Base-by-base conservation (phyloP, 78 protist species). In the Pelomyxa schiedti region DNA sequence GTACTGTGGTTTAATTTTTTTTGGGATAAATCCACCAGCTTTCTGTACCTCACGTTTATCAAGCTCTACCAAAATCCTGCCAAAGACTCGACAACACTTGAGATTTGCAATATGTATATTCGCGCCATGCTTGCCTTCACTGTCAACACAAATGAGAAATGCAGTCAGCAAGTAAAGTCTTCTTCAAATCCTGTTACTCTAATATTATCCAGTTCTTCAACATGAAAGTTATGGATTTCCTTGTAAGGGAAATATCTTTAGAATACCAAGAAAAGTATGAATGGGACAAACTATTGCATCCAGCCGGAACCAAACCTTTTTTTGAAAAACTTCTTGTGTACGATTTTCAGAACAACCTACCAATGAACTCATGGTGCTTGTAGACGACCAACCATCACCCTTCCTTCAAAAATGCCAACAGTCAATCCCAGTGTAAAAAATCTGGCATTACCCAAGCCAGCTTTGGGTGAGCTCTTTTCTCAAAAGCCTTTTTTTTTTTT, bases 181-280 rank as follows among this genome's bases (percentile, higher is more conserved):
- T 16, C 58, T 47, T 16, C 58, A 47, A 16, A 24, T 16, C 58
- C 32, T 47, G 16, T 16, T 16, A 47, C 16, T 16, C 58, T 47
- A 80, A 75, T n/a, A 42, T 78, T 36, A 63, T 69, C 79, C 78
- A 86, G 70, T 86, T 86, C 74, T 86, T 78, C 65, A 84, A 86
- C 40, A 74, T 86, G 52, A 77, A 79, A 40, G 82, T 77, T 41
- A 75, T 86, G 86, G 90, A 86, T 38, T 79, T 86, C 22, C 35
- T 85, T 43, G 84, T 85, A 0, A 73, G 89, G 42, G 89, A 85
- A 43, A 58, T 85, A 35, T 71, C 78, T 42, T 70, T 85, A 28
- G 89, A 85, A 38, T 85, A 75, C 72, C 86, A 85, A 47, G 75
- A 75, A 28, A 82, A 76, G 47, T 47, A 24, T 74, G 73, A 63